phyloP scores from a whole-genome alignment of 495 filamentous ascomycete species.

The Parathielavia hyrcaniae region DNA sequence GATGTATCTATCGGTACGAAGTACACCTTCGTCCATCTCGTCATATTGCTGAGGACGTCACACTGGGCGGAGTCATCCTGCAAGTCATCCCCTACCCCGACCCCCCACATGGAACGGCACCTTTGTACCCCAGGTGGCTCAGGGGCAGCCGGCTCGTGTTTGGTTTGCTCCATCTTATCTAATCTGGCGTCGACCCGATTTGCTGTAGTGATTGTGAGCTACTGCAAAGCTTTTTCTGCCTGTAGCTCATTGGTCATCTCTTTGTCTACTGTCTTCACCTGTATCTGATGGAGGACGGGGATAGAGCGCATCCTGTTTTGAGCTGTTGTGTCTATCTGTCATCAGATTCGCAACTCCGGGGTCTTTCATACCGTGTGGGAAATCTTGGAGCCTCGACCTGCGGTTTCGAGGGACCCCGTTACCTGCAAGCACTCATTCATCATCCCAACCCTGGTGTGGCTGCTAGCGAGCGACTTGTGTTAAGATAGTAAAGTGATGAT shows the following conservation, averaged over 20 bases:
- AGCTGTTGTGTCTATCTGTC: not conserved
- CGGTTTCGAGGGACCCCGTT: too few species aligned
- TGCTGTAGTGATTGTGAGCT: conserved; percentile 9
- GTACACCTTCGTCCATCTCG: not conserved
- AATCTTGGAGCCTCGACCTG: too few species aligned
- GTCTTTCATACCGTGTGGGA: too few species aligned
- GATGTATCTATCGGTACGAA: too few species aligned
- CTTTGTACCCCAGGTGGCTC: conserved; percentile 6
- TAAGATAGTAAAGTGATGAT: too few species aligned
- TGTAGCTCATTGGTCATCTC: not conserved
- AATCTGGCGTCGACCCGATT: conserved; percentile 18
- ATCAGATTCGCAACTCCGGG: too few species aligned
- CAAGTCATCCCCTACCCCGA: not conserved
- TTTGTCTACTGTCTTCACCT: not conserved
- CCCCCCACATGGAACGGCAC: conserved; percentile 13
- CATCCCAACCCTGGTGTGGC: too few species aligned
- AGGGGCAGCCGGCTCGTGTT: conserved; percentile 4
- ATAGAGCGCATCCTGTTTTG: not conserved
- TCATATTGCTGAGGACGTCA: not conserved
- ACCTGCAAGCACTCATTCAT: too few species aligned
- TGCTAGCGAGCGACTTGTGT: too few species aligned
- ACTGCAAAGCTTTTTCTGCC: not conserved
- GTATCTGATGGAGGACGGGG: not conserved
- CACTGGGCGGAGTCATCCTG: conserved; percentile 2
- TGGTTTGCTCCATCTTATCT: conserved; percentile 18